A percentile compares a stretch with the other conserved stretches of the same genome.
Conservation (phyloP, 2,329 filamentous ascomycete species). For the Pseudonectria buxi region DNA sequence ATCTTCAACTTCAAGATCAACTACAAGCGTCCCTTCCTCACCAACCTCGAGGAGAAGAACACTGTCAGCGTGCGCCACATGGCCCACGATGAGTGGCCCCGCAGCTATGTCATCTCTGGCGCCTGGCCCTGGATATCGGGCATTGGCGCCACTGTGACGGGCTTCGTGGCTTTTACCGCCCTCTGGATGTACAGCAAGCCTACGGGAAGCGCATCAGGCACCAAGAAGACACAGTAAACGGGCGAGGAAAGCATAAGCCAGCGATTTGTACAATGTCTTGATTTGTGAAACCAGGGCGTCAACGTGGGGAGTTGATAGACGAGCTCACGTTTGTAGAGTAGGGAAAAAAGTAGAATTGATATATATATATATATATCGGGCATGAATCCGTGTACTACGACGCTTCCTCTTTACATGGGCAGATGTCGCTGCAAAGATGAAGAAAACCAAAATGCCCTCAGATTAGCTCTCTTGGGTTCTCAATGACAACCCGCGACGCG, state of each 20-base stretch:
- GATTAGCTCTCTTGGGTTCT: slow-evolving; percentile 53
- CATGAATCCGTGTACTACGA: background rate
- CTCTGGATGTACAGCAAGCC: slow-evolving; percentile 75
- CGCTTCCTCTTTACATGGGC: background rate
- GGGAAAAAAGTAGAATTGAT: slow-evolving; percentile 11
- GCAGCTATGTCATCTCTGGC: slow-evolving; percentile 81
- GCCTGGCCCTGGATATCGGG: slow-evolving; percentile 94
- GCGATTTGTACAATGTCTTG: slow-evolving; percentile 14
- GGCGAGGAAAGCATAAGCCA: slow-evolving; percentile 6
- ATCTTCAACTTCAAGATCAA: slow-evolving; percentile 98
- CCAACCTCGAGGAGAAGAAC: slow-evolving; percentile 84
- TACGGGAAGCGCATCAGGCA: slow-evolving; percentile 22
- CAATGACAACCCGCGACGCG: slow-evolving; percentile 39
- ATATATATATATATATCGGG: slow-evolving; percentile 10
- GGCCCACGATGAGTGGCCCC: slow-evolving; percentile 92
- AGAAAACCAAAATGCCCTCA: slow-evolving; percentile 33
- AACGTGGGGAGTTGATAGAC: too few relatives aligned
- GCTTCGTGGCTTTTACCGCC: slow-evolving; percentile 78
- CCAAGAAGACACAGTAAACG: slow-evolving; percentile 43
- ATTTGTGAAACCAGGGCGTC: slow-evolving; percentile 1
- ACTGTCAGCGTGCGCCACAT: slow-evolving; percentile 94
- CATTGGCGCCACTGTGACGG: slow-evolving; percentile 73
- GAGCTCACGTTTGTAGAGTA: slow-evolving; percentile 14
- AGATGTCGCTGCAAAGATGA: background rate
- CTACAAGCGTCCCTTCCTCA: slow-evolving; percentile 92